Evolutionary conservation across 768 basidiomycete species (phyloP), one percentile per base, ranked within the genome.

Genomic region (Kwoniella dendrophila): DNA sequence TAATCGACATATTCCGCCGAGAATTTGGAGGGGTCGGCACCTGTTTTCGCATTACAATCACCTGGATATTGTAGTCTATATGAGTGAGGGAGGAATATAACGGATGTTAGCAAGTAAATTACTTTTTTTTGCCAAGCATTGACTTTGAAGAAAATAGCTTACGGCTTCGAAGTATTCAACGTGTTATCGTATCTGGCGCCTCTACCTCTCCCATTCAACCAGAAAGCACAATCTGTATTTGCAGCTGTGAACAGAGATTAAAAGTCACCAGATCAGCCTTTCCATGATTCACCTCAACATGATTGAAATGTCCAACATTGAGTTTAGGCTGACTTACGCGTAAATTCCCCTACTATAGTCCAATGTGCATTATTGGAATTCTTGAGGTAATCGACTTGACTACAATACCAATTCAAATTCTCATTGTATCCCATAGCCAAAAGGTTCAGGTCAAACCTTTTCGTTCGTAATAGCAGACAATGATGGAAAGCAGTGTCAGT

Each of bases 261-360:
- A n/a, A 53, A n/a, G n/a, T n/a, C 41, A 43, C 7, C 7, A 6
- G 20, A 40, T 26, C 24, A 27, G 18, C 26, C 18, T 30, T 33
- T 18, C n/a, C n/a, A n/a, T 55, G 38, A 22, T 16, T 10, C 22
- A 12, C 6, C 1, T 11, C 26, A 7, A 20, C 24, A 54, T 12
- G 11, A 6, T 33, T 20, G 49, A 33, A 11, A 24, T 4, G 6
- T 48, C 43, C 4, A 5, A 8, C 6, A 24, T 48, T 43, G 36
- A 8, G 41, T 11, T 11, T 14, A 20, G 20, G 12, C 4, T 34
- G 30, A 67, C 71, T 71, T 41, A 76, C 76, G 70, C 74, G 88
- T 86, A 87, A 90, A 96, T 80, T 96, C 92, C 41, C 92, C 92
- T 26, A 92, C 90, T 44, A 92, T 82, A 16, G 85, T 83, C 92